These are phyloP conservation scores for Pholiota adiposa DNA, from an alignment of 1,284 basidiomycete genomes.

Conservation along the genomic window DNA sequence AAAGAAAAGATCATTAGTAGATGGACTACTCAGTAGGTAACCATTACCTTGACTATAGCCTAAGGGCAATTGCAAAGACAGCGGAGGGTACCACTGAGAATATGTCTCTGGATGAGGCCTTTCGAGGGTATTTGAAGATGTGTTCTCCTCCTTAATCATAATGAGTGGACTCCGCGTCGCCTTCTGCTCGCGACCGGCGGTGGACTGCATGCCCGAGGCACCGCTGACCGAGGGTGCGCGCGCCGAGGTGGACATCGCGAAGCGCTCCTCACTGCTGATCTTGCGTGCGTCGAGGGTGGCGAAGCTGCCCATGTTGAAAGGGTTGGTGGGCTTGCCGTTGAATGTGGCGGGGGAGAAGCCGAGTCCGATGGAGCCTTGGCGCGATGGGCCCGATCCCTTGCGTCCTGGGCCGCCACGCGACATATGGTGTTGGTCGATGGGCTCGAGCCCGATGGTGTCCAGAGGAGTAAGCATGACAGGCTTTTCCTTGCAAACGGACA, in stretches of 20 bases:
- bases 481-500: slow-evolving; percentile 94
- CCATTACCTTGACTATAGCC: too few species aligned
- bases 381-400: slow-evolving; percentile 42
- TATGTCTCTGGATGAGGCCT: too few species aligned
- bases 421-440: slow-evolving; percentile 64
- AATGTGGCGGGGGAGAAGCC: slow-evolving; percentile 51
- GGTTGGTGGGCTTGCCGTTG: slow-evolving; percentile 42
- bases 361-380: slow-evolving; percentile 60
- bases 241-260: slow-evolving; percentile 42
- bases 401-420: slow-evolving; percentile 62
- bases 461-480: slow-evolving; percentile 89
- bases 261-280: slow-evolving; percentile 77
- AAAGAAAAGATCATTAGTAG: too few species aligned
- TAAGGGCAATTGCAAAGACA: too few species aligned
- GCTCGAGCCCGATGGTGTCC: slow-evolving; percentile 91
- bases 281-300: slow-evolving; percentile 55
- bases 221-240: slow-evolving; percentile 54
- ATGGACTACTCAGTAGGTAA: too few species aligned
- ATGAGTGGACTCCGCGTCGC: too few species aligned
- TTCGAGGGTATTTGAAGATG: too few species aligned
- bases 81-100: too few species aligned
- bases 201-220: slow-evolving; percentile 48
- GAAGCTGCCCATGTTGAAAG: slow-evolving; percentile 83
- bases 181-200: slow-evolving; percentile 38
- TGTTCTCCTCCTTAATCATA: too few species aligned